These are phyloP conservation scores for Centaurea solstitialis DNA, from an alignment of 129 eudicot genomes.

Conservation along the genomic window DNA sequence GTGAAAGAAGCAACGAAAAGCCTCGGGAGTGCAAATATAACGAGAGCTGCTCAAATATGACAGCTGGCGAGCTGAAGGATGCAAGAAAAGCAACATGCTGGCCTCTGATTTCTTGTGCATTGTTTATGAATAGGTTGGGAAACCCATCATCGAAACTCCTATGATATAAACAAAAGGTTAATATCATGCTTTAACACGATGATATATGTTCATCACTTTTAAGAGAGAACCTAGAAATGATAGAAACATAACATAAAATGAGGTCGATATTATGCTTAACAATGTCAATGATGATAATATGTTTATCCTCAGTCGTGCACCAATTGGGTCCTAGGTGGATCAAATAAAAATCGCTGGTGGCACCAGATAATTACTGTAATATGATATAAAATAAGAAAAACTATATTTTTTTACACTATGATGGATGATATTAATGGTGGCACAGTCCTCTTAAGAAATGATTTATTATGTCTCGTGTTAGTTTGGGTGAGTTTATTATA, in stretches of 20 bases:
- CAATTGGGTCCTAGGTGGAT: too few species aligned
- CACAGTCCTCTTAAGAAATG: not conserved
- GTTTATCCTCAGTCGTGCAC: not conserved
- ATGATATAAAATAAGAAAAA: too few species aligned
- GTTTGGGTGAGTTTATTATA: not conserved
- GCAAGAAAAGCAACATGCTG: constrained; percentile 92
- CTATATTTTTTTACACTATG: too few species aligned
- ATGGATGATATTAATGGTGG: too few species aligned
- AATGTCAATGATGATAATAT: too few species aligned
- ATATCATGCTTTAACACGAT: not conserved
- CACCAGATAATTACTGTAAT: too few species aligned
- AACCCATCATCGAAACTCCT: constrained; percentile 98
- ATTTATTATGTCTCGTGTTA: not conserved
- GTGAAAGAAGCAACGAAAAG: constrained; percentile 87
- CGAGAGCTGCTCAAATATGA: constrained; percentile 86
- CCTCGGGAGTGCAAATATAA: constrained; percentile 83
- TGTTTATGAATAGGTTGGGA: constrained; percentile 89
- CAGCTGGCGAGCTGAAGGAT: constrained; percentile 86
- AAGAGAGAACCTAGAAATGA: not conserved
- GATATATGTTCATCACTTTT: not conserved
- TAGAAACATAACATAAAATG: not conserved
- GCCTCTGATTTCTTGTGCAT: constrained; percentile 87
- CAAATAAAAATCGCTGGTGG: too few species aligned
- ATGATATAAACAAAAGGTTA: constrained; percentile 3
- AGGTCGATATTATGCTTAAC: too few species aligned